Evolutionary conservation across 164 flowering plant genomes (phyloP).

Genomic region (Houttuynia cordata): DNA sequence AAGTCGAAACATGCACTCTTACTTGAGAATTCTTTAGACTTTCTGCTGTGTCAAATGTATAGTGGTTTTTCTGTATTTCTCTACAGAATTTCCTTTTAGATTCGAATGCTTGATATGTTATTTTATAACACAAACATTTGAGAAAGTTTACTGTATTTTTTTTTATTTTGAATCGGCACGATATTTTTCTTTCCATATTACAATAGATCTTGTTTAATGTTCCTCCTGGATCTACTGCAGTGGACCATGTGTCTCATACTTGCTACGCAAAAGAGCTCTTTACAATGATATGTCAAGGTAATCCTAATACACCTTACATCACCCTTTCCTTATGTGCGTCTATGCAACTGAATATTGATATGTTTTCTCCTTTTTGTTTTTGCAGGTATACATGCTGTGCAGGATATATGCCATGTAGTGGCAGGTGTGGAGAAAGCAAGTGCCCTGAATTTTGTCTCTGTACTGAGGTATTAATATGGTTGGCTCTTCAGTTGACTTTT

Average conservation of each 20-base stretch:
- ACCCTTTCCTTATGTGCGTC: not conserved
- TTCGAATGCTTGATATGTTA: too few species aligned
- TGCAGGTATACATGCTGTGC: conserved; percentile 47
- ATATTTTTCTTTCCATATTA: not conserved
- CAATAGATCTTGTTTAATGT: not conserved
- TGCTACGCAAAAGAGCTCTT: conserved; percentile 91
- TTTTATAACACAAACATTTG: too few species aligned
- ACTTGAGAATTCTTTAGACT: too few species aligned
- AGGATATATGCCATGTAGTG: conserved; percentile 63
- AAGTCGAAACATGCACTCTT: too few species aligned
- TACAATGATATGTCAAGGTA: conserved; percentile 96
- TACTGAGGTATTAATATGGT: conserved; percentile 30
- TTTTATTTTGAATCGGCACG: too few species aligned
- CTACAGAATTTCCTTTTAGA: too few species aligned
- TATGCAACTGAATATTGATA: not conserved
- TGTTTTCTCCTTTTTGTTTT: not conserved
- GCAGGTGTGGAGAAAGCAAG: conserved; percentile 46
- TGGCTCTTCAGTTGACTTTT: not conserved
- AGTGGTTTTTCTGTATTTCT: too few species aligned
- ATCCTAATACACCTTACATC: not conserved
- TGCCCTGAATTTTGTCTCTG: conserved; percentile 57
- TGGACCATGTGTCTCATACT: conserved; percentile 90
- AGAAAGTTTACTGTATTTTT: too few species aligned
- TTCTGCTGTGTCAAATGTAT: too few species aligned
- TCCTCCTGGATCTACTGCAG: conserved; percentile 18